phyloP scores from a whole-genome alignment of 1,284 basidiomycete species.

The Flammula alnicola region DNA sequence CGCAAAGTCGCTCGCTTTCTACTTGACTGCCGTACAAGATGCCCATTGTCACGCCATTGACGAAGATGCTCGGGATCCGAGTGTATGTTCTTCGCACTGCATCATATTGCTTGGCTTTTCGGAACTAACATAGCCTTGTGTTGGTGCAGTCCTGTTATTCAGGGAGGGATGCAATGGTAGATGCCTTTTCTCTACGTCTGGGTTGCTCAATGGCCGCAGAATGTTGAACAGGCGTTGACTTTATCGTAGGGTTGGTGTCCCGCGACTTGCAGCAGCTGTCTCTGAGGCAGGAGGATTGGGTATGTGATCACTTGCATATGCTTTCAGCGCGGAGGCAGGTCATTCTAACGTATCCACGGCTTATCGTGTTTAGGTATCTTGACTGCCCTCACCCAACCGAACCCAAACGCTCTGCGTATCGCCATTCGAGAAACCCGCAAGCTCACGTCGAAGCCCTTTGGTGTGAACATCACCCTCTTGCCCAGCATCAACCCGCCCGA shows the following conservation, averaged over 20 bases:
- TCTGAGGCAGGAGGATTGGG: slow-evolving; percentile 89
- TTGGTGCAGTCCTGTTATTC: slow-evolving; percentile 65
- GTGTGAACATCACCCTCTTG: slow-evolving; percentile 91
- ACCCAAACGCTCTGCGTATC: slow-evolving; percentile 77
- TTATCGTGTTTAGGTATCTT: slow-evolving; percentile 63
- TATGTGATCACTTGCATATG: too few relatives aligned
- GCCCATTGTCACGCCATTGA: slow-evolving; percentile 52
- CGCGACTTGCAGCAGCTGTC: slow-evolving; percentile 77
- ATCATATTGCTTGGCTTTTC: too few relatives aligned
- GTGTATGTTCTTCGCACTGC: too few relatives aligned
- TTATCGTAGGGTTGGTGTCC: slow-evolving; percentile 72
- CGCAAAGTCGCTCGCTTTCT: slow-evolving; percentile 11
- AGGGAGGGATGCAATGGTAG: slow-evolving; percentile 89
- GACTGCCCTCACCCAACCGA: slow-evolving; percentile 89
- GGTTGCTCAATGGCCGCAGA: too few relatives aligned
- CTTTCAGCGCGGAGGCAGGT: too few relatives aligned
- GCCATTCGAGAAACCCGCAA: slow-evolving; percentile 84
- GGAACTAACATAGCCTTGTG: slow-evolving; percentile 5
- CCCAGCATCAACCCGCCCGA: slow-evolving; percentile 92
- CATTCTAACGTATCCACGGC: too few relatives aligned
- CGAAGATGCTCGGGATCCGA: slow-evolving; percentile 57
- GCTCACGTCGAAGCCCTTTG: slow-evolving; percentile 79
- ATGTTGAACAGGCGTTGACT: slow-evolving; percentile 23
- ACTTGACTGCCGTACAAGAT: slow-evolving; percentile 30
- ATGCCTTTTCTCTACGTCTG: not conserved